Percentiles rank a stretch among this genome's conserved stretches.
phyloP scores from a whole-genome alignment of 139 green algal genomes.

The Ettlia oleoabundans region DNA sequence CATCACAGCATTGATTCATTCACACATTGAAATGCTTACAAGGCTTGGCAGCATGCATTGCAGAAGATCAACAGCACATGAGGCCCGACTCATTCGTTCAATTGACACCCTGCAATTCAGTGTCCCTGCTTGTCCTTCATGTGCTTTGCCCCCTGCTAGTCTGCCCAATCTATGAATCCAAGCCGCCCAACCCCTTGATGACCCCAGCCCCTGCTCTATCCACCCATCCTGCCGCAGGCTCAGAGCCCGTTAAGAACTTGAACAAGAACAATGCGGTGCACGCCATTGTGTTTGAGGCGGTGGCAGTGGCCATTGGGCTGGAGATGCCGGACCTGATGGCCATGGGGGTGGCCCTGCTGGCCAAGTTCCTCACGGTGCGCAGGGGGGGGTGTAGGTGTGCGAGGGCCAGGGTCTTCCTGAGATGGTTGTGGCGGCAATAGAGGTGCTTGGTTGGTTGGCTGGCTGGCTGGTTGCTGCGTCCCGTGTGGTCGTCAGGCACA shows the following conservation, averaged over 20 bases:
- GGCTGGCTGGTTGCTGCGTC: too few relatives aligned
- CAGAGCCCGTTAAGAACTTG: conserved; percentile 72
- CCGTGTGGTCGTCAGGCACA: too few relatives aligned
- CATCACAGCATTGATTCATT: too few relatives aligned
- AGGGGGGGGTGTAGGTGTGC: not conserved
- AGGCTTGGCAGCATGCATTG: too few relatives aligned
- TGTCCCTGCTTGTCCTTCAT: too few relatives aligned
- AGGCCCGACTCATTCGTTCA: too few relatives aligned
- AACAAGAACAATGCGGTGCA: conserved; percentile 99
- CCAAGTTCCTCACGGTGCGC: conserved; percentile 63
- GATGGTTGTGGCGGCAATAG: not conserved
- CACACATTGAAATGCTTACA: too few relatives aligned
- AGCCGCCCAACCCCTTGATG: not conserved
- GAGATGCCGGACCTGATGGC: conserved; percentile 70
- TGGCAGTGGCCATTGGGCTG: conserved; percentile 82
- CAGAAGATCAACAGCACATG: too few relatives aligned
- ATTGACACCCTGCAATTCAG: too few relatives aligned
- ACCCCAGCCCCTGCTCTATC: not conserved
- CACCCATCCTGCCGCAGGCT: conserved; percentile 18
- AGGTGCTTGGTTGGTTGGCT: not conserved
- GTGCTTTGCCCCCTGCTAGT: too few relatives aligned
- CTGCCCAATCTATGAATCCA: too few relatives aligned
- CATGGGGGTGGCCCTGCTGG: conserved; percentile 66
- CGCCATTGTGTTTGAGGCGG: conserved; percentile 96
- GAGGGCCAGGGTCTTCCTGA: not conserved